Evolutionary conservation across 2,329 filamentous ascomycete species (phyloP), one percentile per base, ranked within the genome.

Genomic region (Penicillium decumbens): DNA sequence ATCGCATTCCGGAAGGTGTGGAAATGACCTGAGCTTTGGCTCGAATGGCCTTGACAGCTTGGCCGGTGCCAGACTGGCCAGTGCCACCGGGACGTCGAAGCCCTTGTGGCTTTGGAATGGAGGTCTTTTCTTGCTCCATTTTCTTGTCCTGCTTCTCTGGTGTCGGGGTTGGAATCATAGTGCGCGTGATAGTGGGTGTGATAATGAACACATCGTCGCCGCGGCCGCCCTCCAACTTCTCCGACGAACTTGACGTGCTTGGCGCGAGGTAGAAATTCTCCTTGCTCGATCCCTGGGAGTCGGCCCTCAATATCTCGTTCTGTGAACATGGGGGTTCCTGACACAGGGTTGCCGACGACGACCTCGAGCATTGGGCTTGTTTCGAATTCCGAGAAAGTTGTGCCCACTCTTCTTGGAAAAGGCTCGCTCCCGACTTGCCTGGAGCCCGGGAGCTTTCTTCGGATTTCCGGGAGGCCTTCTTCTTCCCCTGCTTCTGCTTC

Each of bases 181-280:
- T 73, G 64, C 61, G 67, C 57, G 62, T 73, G 68, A 64, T 69
- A 68, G 65, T 73, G 65, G 65, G 71, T 65, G 63, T 68, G 63
- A 65, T 66, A 63, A 65, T 66, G 61, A 65, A 64, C 48, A 64
- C 62, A 65, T 68, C 59, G 62, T 61, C 58, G n/a, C 52, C 54
- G n/a, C 40, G 45, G 25, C 13, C 37, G 46, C 49, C 47, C 35
- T 53, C 52, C 41, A 48, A 43, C 24, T 54, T 56, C 32, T 53
- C 55, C 28, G 45, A 47, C 15, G 47, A 46, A 32, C 51, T 59
- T 18, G 42, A 47, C 20, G 47, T 41, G 29, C 41, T 60, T 39
- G 32, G 42, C 24, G 41, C 45, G 30, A 51, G 45, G 7, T 49
- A 49, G 32, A 46, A 50, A 30, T 65, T 65, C 48, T 64, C 63